Conservation (phyloP, 2,329 filamentous ascomycete genomes). For the Coccinonectria pachysandricola region DNA sequence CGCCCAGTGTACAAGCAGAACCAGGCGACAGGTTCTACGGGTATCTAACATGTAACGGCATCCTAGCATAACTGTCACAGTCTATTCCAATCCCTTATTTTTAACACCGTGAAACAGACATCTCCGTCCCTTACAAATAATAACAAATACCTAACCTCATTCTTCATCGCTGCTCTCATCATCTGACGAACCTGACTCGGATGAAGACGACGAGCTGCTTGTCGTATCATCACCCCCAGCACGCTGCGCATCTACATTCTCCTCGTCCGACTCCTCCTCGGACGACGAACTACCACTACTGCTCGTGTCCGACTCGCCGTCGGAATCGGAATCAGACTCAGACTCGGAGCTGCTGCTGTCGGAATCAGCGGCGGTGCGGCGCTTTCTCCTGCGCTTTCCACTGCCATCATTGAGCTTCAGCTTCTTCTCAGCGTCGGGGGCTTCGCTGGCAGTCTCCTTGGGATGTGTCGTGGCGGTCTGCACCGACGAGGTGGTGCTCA, state of each 20-base stretch:
- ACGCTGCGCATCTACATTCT: conserved; percentile 20
- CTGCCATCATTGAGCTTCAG: conserved; percentile 36
- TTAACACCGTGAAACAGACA: too few relatives aligned
- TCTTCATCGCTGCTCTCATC: conserved; percentile 11
- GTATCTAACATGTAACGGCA: conserved; percentile 14
- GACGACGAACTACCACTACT: conserved; percentile 26
- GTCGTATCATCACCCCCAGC: conserved; percentile 23
- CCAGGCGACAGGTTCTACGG: conserved; percentile 10
- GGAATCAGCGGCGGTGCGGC: conserved; percentile 35
- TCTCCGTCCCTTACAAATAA: conserved; percentile 7
- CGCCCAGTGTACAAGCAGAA: too few relatives aligned
- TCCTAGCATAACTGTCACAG: conserved; percentile 12
- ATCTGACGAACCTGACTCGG: background rate
- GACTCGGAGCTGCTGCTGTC: conserved; percentile 28
- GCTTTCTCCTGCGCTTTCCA: conserved; percentile 42
- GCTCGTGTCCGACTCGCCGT: conserved; percentile 23
- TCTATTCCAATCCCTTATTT: conserved; percentile 13
- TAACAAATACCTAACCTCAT: conserved; percentile 13
- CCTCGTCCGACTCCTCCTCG: conserved; percentile 23
- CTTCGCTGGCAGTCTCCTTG: too few relatives aligned
- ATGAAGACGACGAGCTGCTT: conserved; percentile 30
- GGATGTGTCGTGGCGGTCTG: conserved; percentile 19
- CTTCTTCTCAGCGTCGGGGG: conserved; percentile 27
- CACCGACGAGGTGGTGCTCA: conserved; percentile 21
- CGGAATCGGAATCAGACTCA: conserved; percentile 21